Evolutionary conservation across 441 rosid genomes (phyloP).

Genomic region (Euphorbia corollata): DNA sequence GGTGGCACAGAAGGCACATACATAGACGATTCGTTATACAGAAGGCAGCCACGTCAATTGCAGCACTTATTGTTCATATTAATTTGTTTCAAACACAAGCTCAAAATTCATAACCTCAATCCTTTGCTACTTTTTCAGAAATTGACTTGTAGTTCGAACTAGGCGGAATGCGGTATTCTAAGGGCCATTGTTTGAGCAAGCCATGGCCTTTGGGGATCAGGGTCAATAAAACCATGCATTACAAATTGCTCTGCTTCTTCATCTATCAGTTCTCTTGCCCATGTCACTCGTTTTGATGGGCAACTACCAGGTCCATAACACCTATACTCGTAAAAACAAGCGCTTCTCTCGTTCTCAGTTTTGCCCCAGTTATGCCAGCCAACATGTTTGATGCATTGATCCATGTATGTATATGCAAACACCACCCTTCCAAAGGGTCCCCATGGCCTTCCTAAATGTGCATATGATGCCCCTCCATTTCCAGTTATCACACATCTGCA

Average conservation of each 20-base stretch:
- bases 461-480: constrained; percentile 59
- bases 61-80: too few species aligned
- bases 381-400: constrained; percentile 53
- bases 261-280: constrained; percentile 85
- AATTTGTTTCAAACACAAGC: too few species aligned
- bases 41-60: too few species aligned
- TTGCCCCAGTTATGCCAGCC: constrained; percentile 99
- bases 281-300: constrained; percentile 55
- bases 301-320: constrained; percentile 89
- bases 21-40: too few species aligned
- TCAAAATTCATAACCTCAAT: too few species aligned
- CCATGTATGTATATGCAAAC: constrained; percentile 75
- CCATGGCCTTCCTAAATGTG: constrained; percentile 92
- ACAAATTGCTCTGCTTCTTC: constrained; percentile 87
- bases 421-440: constrained; percentile 97
- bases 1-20: too few species aligned
- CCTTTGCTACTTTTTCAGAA: too few species aligned
- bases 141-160: too few species aligned
- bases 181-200: constrained; percentile 71
- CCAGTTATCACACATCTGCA: constrained; percentile 93
- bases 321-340: constrained; percentile 97
- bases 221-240: constrained; percentile 68
- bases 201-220: constrained; percentile 75
- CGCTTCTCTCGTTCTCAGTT: constrained; percentile 86
- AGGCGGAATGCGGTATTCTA: constrained; percentile 68